Evolutionary conservation across 2,329 filamentous ascomycete species (phyloP).

Genomic region (Didymella glomerata): DNA sequence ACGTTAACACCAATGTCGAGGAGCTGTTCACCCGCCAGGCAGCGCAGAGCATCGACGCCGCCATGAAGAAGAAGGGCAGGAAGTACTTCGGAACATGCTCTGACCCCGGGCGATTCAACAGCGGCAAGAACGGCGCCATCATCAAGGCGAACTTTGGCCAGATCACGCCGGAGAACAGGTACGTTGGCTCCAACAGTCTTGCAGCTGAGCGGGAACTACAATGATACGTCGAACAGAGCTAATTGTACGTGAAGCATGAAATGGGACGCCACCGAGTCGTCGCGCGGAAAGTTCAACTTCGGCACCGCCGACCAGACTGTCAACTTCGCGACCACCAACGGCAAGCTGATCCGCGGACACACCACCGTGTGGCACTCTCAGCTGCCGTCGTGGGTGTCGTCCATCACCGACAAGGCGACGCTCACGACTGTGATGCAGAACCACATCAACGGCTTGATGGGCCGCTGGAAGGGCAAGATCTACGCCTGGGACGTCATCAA

Average conservation of each 20-base stretch:
- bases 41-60: constrained; percentile 61
- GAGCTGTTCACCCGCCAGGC: constrained; percentile 44
- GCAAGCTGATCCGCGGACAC: constrained; percentile 70
- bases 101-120: constrained; percentile 63
- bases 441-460: constrained; percentile 68
- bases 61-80: constrained; percentile 70
- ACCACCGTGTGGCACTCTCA: constrained; percentile 70
- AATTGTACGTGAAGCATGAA: constrained; percentile 63
- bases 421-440: constrained; percentile 67
- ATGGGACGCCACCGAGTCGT: constrained; percentile 67
- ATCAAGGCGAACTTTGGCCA: constrained; percentile 71
- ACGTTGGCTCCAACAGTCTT: background rate
- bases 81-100: constrained; percentile 70
- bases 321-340: constrained; percentile 65
- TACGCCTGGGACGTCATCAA: constrained; percentile 71
- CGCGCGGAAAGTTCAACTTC: constrained; percentile 58
- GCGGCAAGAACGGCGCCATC: constrained; percentile 63
- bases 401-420: constrained; percentile 61
- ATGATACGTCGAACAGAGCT: background rate
- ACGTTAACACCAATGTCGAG: constrained; percentile 32
- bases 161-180: constrained; percentile 71
- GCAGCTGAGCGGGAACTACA: background rate
- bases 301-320: constrained; percentile 65
- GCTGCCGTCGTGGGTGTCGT: constrained; percentile 64
- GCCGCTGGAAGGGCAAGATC: constrained; percentile 70